Evolutionary conservation across 257 asterid genomes (phyloP), one percentile per base, ranked within the genome.

Genomic region (Capsicum pubescens): DNA sequence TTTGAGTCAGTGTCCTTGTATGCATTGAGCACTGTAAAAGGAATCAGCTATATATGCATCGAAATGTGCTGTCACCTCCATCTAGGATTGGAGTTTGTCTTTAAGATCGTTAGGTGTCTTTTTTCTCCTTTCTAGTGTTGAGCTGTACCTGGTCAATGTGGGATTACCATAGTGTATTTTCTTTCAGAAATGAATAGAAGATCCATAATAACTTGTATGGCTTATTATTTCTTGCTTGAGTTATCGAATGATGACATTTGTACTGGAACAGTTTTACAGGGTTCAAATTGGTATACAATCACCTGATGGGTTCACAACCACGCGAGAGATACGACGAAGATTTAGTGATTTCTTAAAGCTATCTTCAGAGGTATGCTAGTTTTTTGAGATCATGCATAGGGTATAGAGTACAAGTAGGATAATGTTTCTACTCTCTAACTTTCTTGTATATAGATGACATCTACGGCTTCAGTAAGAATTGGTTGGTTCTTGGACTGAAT

Each of bases 271-370:
- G 98, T 93, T 91, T 85, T 94, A 93, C 92, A 91, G 93, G 94
- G 95, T 94, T 87, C 91, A 85, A 86, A 91, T 94, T 46, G 98
- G 97, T 81, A 86, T 92, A 87, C 97, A 90, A 84, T 94, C 97
- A 61, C 94, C 97, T 12, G 90, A 90, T 90, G 97, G 97, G 69
- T 82, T 88, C 84, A 93, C 93, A 83, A 88, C 90, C 80, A 78
- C 86, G 10, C 90, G 93, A 74, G 90, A 71, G 80, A 91, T 92
- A 71, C 84, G 88, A 82, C 87, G 91, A 85, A 91, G 97, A 91
- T 94, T 89, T 83, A 93, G 88, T 83, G 98, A 94, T 83, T 94
- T 94, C 85, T 79, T 91, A 87, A 91, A 91, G 87, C 90, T 94
- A 71, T 87, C 86, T 81, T 86, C 95, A 82, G 97, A 89, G 87